These are phyloP conservation scores for Fraxinus anomala DNA, from an alignment of 257 asterid genomes.

Conservation along the genomic window DNA sequence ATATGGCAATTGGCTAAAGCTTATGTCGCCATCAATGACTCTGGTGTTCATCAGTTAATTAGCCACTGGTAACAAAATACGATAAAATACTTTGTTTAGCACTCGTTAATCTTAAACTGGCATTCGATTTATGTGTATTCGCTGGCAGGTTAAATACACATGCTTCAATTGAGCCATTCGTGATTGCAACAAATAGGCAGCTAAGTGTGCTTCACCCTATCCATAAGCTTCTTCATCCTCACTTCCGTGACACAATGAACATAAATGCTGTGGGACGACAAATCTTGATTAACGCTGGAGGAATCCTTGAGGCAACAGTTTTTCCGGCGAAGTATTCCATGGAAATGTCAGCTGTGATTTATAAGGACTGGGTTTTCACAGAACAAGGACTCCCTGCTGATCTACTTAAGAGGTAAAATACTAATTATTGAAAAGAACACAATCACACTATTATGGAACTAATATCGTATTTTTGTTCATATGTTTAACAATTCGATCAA, in stretches of 20 bases:
- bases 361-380: slow-evolving; percentile 63
- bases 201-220: slow-evolving; percentile 80
- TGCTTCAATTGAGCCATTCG: slow-evolving; percentile 74
- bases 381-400: slow-evolving; percentile 82
- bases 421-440: neutral
- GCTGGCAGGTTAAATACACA: slow-evolving; percentile 68
- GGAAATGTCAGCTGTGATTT: slow-evolving; percentile 60
- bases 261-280: slow-evolving; percentile 71
- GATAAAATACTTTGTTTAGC: neutral
- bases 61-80: slow-evolving; percentile 76
- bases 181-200: slow-evolving; percentile 75
- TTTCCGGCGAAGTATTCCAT: slow-evolving; percentile 58
- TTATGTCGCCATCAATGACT: slow-evolving; percentile 66
- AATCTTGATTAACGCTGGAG: slow-evolving; percentile 58
- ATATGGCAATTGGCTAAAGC: slow-evolving; percentile 87
- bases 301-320: slow-evolving; percentile 61
- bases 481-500: neutral
- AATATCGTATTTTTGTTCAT: neutral
- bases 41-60: slow-evolving; percentile 71
- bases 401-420: slow-evolving; percentile 64
- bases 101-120: neutral
- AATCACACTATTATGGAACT: neutral
- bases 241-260: slow-evolving; percentile 74
- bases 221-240: slow-evolving; percentile 77
- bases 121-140: neutral